phyloP scores from a whole-genome alignment of 1,139 yeast species.

The Fermentozyma sake region DNA sequence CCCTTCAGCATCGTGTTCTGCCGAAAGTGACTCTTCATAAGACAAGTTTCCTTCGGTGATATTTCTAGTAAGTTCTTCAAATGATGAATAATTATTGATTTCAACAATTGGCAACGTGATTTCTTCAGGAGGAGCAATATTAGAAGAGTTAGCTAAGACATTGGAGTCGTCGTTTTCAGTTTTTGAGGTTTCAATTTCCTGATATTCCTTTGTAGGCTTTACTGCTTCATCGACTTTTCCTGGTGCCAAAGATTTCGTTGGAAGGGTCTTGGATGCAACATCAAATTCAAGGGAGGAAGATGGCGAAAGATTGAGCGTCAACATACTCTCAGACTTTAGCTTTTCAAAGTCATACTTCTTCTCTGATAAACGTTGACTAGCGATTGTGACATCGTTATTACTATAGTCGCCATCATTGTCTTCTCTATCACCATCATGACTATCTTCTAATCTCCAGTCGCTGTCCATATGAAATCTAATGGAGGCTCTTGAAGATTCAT shows the following conservation, averaged over 20 bases:
- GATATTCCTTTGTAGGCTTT: not conserved
- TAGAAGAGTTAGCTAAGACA: slow-evolving; percentile 39
- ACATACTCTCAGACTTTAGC: slow-evolving; percentile 6
- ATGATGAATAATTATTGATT: slow-evolving; percentile 26
- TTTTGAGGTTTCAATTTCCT: not conserved
- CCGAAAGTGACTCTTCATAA: slow-evolving; percentile 41
- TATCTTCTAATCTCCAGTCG: slow-evolving; percentile 40
- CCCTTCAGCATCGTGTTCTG: slow-evolving; percentile 34
- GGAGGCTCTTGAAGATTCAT: slow-evolving; percentile 21
- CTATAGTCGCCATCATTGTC: slow-evolving; percentile 32
- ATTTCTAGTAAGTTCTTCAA: slow-evolving; percentile 34
- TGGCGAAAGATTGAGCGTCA: slow-evolving; percentile 1
- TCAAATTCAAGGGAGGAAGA: slow-evolving; percentile 4
- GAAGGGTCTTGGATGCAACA: slow-evolving; percentile 3
- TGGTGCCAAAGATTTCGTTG: slow-evolving; percentile 2
- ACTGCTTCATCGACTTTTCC: not conserved
- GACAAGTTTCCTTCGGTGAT: slow-evolving; percentile 13
- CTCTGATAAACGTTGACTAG: slow-evolving; percentile 5
- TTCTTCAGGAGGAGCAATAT: slow-evolving; percentile 37
- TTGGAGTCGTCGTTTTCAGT: slow-evolving; percentile 7
- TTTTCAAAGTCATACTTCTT: slow-evolving; percentile 11
- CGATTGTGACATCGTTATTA: slow-evolving; percentile 11
- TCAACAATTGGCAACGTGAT: slow-evolving; percentile 38
- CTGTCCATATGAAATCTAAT: slow-evolving; percentile 33
- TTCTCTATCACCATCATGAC: slow-evolving; percentile 42